These are phyloP conservation scores for Chaetomium fimeti DNA, from an alignment of 495 filamentous ascomycete species.

Conservation along the genomic window DNA sequence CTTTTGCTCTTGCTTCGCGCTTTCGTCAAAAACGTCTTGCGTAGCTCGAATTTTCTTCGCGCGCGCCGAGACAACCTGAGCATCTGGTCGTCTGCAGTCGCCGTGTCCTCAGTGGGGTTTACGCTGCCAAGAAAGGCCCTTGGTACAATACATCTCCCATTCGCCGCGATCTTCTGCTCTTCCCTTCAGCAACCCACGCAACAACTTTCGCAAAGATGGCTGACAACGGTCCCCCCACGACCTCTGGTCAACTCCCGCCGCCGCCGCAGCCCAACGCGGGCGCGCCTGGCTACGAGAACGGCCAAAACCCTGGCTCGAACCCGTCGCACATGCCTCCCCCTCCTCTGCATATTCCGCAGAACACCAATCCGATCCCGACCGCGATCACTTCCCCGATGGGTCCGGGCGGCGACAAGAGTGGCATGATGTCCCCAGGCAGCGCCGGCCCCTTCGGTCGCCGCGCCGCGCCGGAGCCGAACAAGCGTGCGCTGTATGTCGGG, in stretches of 20 bases:
- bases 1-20: conserved; percentile 8
- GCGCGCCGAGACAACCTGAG: conserved; percentile 12
- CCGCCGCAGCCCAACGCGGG: conserved; percentile 65
- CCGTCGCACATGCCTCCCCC: conserved; percentile 90
- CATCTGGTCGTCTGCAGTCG: conserved; percentile 1
- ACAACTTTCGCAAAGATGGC: conserved; percentile 54
- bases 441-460: conserved; percentile 81
- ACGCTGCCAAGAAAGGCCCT: conserved; percentile 25
- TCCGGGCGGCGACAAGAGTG: conserved; percentile 55
- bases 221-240: conserved; percentile 58
- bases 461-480: conserved; percentile 96
- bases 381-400: conserved; percentile 88
- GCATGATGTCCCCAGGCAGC: conserved; percentile 78
- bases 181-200: conserved; percentile 1
- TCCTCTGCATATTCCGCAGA: conserved; percentile 91
- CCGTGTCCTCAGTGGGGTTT: conserved; percentile 26
- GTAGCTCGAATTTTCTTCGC: conserved; percentile 1
- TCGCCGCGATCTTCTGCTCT: conserved; percentile 20
- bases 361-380: conserved; percentile 92
- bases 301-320: conserved; percentile 65
- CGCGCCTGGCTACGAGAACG: conserved; percentile 68
- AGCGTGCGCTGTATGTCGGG: conserved; percentile 94
- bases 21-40: background rate
- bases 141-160: conserved; percentile 15
- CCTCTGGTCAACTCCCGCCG: conserved; percentile 60